Conservation (phyloP, 2,329 filamentous ascomycete species). For the Claviceps humidiphila region DNA sequence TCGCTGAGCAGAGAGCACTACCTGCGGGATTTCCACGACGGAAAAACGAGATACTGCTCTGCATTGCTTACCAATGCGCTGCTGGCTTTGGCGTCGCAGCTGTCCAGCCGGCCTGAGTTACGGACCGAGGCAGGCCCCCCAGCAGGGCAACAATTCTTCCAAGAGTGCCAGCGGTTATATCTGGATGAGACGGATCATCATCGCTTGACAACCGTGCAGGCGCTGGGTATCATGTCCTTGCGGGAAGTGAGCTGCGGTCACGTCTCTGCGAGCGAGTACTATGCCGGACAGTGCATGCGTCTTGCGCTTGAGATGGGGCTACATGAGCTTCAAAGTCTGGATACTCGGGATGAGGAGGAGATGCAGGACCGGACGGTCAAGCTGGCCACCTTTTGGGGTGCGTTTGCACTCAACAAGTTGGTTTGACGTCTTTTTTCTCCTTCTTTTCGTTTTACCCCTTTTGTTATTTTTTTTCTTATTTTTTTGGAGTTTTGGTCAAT, state of each 20-base stretch:
- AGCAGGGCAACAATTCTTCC: conserved; percentile 59
- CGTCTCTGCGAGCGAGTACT: conserved; percentile 58
- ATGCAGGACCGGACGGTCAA: conserved; percentile 42
- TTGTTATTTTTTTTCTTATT: neutral
- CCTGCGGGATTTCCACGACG: conserved; percentile 47
- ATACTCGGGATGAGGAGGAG: conserved; percentile 22
- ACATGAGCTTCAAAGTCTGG: conserved; percentile 33
- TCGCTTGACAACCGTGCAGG: conserved; percentile 56
- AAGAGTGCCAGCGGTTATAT: conserved; percentile 49
- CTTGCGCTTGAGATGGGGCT: conserved; percentile 59
- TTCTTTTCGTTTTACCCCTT: neutral
- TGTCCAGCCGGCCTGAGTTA: conserved; percentile 50
- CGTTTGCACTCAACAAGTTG: conserved; percentile 49
- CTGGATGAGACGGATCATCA: conserved; percentile 43
- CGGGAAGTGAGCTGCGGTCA: conserved; percentile 58
- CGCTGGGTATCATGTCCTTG: conserved; percentile 61
- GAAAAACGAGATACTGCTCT: conserved; percentile 51
- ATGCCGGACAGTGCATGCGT: conserved; percentile 56
- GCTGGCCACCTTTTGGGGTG: conserved; percentile 47
- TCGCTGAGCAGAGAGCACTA: conserved; percentile 60
- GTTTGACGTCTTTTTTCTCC: conserved; percentile 12
- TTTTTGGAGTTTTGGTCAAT: neutral
- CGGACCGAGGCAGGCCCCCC: conserved; percentile 46
- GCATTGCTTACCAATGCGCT: conserved; percentile 51
- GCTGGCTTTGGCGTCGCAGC: conserved; percentile 51